phyloP scores from a whole-genome alignment of 2,329 filamentous ascomycete genomes.

The Talaromyces amestolkiae region DNA sequence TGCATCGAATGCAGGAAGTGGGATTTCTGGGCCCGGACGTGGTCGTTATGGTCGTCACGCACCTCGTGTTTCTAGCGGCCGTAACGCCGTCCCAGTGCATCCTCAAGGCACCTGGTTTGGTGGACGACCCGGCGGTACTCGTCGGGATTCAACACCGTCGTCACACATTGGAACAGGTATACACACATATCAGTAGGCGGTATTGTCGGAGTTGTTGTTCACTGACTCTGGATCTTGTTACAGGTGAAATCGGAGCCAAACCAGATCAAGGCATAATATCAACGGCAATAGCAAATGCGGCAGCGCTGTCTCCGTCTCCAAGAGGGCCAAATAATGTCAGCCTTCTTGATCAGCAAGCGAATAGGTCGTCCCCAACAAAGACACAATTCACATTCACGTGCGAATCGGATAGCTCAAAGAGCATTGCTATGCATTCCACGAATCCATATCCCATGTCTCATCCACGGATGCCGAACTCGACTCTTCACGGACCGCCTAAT shows the following conservation, averaged over 20 bases:
- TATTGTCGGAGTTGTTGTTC: constrained; percentile 5
- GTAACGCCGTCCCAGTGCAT: constrained; percentile 60
- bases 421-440: constrained; percentile 70
- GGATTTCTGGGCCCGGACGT: constrained; percentile 80
- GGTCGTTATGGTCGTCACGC: constrained; percentile 71
- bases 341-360: constrained; percentile 68
- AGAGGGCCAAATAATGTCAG: constrained; percentile 75
- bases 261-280: constrained; percentile 80
- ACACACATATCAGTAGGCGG: constrained; percentile 9
- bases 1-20: constrained; percentile 56
- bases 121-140: constrained; percentile 49
- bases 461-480: constrained; percentile 26
- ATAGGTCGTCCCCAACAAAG: constrained; percentile 65
- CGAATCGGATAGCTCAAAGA: constrained; percentile 80
- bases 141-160: constrained; percentile 47
- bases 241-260: constrained; percentile 38
- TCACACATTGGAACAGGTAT: constrained; percentile 42
- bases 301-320: constrained; percentile 60
- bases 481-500: constrained; percentile 19
- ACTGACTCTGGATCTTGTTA: constrained; percentile 29
- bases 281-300: constrained; percentile 84
- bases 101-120: constrained; percentile 56
- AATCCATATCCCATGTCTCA: constrained; percentile 43
- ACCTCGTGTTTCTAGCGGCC: constrained; percentile 48
- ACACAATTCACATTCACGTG: constrained; percentile 97